These are phyloP conservation scores for Pontederia paniculata DNA, from an alignment of 176 grass and related monocot genomes.

Conservation along the genomic window DNA sequence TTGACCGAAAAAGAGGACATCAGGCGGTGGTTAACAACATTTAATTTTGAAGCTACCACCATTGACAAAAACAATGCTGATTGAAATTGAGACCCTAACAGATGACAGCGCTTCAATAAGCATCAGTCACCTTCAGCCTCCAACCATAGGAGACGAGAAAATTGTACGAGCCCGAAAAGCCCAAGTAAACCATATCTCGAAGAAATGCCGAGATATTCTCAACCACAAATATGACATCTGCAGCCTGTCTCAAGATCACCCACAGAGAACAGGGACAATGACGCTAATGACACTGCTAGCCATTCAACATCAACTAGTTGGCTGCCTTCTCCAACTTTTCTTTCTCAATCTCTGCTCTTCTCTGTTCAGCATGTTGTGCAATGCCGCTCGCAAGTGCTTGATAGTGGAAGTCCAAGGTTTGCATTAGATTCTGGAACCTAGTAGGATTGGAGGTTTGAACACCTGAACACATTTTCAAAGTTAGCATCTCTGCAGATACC, in stretches of 20 bases:
- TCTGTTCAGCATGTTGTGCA: constrained; percentile 64
- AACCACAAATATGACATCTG: too few relatives aligned
- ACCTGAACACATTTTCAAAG: constrained; percentile 24
- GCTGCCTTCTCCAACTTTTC: constrained; percentile 61
- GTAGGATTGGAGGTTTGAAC: constrained; percentile 44
- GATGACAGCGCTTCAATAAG: constrained; percentile 14
- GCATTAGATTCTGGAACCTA: constrained; percentile 72
- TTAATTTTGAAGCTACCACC: neutral
- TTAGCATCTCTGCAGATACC: neutral
- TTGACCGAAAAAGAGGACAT: neutral
- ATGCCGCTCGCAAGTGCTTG: constrained; percentile 68
- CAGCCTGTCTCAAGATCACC: too few relatives aligned
- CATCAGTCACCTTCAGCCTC: constrained; percentile 11
- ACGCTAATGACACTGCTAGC: neutral
- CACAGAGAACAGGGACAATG: too few relatives aligned
- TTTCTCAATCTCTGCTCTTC: constrained; percentile 62
- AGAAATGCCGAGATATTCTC: neutral
- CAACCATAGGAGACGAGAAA: constrained; percentile 9
- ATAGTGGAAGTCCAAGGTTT: constrained; percentile 63
- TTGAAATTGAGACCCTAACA: constrained; percentile 1
- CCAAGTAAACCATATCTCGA: constrained; percentile 22
- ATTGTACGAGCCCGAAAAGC: constrained; percentile 16
- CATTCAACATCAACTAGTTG: constrained; percentile 9
- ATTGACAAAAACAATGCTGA: neutral
- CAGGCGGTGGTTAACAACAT: constrained; percentile 14